phyloP scores from a whole-genome alignment of 1,139 yeast species.

The Blastobotrys illinoisensis region DNA sequence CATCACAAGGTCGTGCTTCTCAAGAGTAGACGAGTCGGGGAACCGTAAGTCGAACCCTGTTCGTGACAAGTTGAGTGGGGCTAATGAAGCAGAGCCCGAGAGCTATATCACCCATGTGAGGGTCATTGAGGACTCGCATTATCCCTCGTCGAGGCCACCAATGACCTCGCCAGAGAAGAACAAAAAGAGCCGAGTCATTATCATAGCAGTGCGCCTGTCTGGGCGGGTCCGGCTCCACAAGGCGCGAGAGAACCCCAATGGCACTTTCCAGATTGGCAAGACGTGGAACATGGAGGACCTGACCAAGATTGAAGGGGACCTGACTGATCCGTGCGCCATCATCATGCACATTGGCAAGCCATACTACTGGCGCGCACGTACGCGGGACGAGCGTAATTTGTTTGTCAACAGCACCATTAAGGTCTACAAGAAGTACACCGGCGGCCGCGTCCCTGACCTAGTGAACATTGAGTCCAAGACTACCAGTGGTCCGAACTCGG shows the following conservation, averaged over 20 bases:
- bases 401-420: constrained; percentile 61
- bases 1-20: constrained; percentile 19
- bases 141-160: constrained; percentile 24
- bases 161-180: constrained; percentile 23
- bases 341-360: constrained; percentile 62
- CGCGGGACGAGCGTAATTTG: constrained; percentile 59
- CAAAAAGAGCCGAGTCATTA: constrained; percentile 33
- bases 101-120: constrained; percentile 57
- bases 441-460: constrained; percentile 61
- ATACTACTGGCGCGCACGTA: constrained; percentile 80
- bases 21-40: constrained; percentile 17
- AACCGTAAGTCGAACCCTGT: constrained; percentile 12
- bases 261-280: constrained; percentile 82
- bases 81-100: constrained; percentile 31
- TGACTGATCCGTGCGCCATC: constrained; percentile 39
- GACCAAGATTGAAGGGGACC: constrained; percentile 50
- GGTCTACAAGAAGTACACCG: constrained; percentile 62
- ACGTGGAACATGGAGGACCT: constrained; percentile 87
- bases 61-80: neutral
- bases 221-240: constrained; percentile 77
- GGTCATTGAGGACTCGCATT: constrained; percentile 26
- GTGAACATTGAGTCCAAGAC: constrained; percentile 33
- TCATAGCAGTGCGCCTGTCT: constrained; percentile 45
- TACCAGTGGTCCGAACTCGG: neutral
- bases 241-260: constrained; percentile 74